Conservation (phyloP, 2,329 filamentous ascomycete species). For the Hypoxylon sp. region DNA sequence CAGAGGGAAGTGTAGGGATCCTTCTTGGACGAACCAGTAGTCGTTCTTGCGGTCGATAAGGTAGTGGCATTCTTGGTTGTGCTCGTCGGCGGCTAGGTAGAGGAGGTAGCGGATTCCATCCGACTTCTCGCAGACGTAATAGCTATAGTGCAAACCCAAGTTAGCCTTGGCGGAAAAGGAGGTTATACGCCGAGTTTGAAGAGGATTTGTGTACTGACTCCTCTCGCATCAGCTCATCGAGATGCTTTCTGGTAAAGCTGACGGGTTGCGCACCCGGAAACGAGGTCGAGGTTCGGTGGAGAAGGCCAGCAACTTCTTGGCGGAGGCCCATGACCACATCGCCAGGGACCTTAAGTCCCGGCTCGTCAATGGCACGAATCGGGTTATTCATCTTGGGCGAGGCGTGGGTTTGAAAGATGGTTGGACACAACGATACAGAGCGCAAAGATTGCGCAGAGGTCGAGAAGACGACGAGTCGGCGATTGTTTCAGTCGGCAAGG, state of each 20-base stretch:
- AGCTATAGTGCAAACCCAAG: constrained; percentile 63
- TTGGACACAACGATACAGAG: background rate
- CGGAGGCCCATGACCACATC: constrained; percentile 74
- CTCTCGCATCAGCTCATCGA: constrained; percentile 82
- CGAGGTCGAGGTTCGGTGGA: constrained; percentile 75
- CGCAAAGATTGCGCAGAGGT: constrained; percentile 8
- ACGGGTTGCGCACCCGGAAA: constrained; percentile 97
- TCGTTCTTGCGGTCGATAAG: constrained; percentile 98
- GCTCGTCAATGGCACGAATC: constrained; percentile 69
- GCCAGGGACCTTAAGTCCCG: constrained; percentile 76
- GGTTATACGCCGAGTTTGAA: background rate
- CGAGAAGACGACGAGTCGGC: background rate
- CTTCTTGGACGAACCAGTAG: constrained; percentile 85
- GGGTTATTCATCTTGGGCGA: constrained; percentile 45
- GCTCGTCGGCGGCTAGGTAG: constrained; percentile 80
- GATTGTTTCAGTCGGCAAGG: constrained; percentile 12
- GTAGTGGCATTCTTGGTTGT: constrained; percentile 80
- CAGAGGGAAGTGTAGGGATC: constrained; percentile 83
- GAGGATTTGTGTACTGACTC: constrained; percentile 68
- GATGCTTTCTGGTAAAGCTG: constrained; percentile 85
- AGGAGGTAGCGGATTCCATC: constrained; percentile 97
- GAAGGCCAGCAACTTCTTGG: constrained; percentile 79
- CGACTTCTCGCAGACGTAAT: constrained; percentile 98
- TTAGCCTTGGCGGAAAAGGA: constrained; percentile 13
- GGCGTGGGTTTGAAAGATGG: background rate